Evolutionary conservation across 1,284 basidiomycete genomes (phyloP).

Genomic region (Melampsora americana): DNA sequence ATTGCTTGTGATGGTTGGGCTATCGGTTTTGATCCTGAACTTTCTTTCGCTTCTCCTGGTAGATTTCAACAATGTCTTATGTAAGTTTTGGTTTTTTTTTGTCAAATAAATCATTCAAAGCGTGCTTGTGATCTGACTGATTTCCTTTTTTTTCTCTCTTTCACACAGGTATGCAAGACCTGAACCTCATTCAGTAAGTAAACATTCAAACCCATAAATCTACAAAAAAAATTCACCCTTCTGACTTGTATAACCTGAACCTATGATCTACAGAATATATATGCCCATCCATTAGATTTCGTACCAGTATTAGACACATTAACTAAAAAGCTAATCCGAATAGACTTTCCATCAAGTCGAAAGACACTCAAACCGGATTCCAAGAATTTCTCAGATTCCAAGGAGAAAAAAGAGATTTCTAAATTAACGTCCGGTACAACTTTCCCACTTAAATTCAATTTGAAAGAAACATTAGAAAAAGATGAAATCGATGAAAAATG

Average conservation of each 20-base stretch:
- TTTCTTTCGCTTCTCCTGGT: conserved; percentile 58
- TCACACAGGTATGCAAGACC: conserved; percentile 60
- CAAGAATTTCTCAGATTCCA: conserved; percentile 36
- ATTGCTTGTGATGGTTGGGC: conserved; percentile 54
- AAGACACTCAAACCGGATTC: too few relatives aligned
- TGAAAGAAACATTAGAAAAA: neutral
- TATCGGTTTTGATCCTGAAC: conserved; percentile 80
- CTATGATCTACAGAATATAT: conserved; percentile 49
- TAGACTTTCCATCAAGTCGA: conserved; percentile 63
- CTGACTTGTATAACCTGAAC: too few relatives aligned
- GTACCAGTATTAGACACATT: conserved; percentile 71
- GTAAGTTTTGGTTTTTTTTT: too few relatives aligned
- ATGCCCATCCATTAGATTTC: conserved; percentile 59
- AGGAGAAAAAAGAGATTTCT: neutral
- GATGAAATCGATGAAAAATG: conserved; percentile 42
- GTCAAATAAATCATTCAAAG: neutral
- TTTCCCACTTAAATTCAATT: conserved; percentile 56
- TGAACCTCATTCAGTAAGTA: conserved; percentile 71
- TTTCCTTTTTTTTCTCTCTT: neutral
- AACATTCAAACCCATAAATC: conserved; percentile 59
- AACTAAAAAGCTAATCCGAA: conserved; percentile 68
- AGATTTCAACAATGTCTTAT: conserved; percentile 59
- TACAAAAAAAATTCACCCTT: too few relatives aligned
- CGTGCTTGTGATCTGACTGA: neutral
- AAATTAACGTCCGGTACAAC: conserved; percentile 60